phyloP scores from a whole-genome alignment of 805 yeast genomes.

The Candida insectorum region DNA sequence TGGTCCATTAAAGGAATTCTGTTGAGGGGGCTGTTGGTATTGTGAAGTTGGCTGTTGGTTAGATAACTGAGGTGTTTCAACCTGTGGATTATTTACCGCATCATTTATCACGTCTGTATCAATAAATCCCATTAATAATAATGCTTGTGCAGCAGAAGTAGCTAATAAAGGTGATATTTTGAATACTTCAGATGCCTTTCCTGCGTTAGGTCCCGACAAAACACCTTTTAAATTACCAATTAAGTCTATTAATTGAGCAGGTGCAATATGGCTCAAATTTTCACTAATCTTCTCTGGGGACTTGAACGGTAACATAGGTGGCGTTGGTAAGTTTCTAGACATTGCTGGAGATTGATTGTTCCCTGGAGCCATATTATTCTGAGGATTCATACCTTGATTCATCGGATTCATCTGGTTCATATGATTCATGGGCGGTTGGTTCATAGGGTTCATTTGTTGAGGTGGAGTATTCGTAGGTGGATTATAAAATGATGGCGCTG shows the following conservation, averaged over 20 bases:
- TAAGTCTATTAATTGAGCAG: constrained; percentile 66
- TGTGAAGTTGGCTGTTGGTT: constrained; percentile 7
- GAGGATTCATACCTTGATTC: background rate
- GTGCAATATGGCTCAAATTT: constrained; percentile 63
- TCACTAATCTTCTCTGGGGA: constrained; percentile 57
- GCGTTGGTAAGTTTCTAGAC: constrained; percentile 42
- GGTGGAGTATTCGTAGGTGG: background rate
- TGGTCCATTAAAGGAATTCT: constrained; percentile 5
- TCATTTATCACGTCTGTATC: constrained; percentile 65
- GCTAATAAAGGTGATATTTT: constrained; percentile 56
- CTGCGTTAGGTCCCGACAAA: constrained; percentile 47
- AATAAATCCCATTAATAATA: constrained; percentile 72
- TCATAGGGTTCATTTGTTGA: background rate
- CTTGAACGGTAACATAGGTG: constrained; percentile 42
- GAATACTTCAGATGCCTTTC: constrained; percentile 51
- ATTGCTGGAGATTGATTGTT: constrained; percentile 26
- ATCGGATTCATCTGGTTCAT: constrained; percentile 2
- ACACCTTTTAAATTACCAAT: constrained; percentile 62
- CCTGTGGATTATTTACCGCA: constrained; percentile 33
- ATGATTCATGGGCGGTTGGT: background rate
- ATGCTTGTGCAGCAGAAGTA: constrained; percentile 67
- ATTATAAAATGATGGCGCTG: constrained; percentile 1
- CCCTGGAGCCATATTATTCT: background rate
- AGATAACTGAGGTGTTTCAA: constrained; percentile 13
- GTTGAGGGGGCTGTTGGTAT: constrained; percentile 11